phyloP scores from a whole-genome alignment of 331 rosid genomes.

The Malus hybrid region DNA sequence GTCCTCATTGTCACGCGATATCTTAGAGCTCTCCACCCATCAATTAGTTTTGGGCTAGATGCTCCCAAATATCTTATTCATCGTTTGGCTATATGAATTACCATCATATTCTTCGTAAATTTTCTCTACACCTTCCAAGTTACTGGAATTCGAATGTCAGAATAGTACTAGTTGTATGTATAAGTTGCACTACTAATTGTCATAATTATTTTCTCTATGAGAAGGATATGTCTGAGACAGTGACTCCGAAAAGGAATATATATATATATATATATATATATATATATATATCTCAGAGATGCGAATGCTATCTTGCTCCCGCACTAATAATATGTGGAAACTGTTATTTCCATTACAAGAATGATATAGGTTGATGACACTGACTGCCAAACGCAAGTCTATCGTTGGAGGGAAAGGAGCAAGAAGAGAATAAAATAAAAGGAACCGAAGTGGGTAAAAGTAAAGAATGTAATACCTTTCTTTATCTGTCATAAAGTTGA shows the following conservation, averaged over 20 bases:
- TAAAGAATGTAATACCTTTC: constrained; percentile 68
- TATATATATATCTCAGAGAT: not conserved
- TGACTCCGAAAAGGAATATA: constrained; percentile 1
- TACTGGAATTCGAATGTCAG: not conserved
- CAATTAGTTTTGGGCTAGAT: too few relatives aligned
- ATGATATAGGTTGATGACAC: constrained; percentile 21
- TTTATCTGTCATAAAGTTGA: constrained; percentile 49
- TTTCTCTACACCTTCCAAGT: not conserved
- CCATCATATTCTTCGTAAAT: too few relatives aligned
- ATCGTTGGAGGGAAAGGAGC: constrained; percentile 34
- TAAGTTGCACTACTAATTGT: not conserved
- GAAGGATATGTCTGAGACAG: not conserved
- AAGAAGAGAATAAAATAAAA: constrained; percentile 33
- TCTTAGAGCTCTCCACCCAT: too few relatives aligned
- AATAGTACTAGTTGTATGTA: not conserved
- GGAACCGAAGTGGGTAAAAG: constrained; percentile 25
- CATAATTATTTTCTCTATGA: not conserved
- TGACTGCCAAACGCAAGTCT: constrained; percentile 22
- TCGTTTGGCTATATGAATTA: too few relatives aligned
- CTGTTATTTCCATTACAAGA: constrained; percentile 1
- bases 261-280: not conserved
- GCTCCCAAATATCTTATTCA: too few relatives aligned
- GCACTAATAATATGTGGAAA: constrained; percentile 9
- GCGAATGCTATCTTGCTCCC: not conserved
- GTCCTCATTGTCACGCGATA: too few relatives aligned